Conservation (phyloP, 2,329 filamentous ascomycete species). For the Fusarium piperis region DNA sequence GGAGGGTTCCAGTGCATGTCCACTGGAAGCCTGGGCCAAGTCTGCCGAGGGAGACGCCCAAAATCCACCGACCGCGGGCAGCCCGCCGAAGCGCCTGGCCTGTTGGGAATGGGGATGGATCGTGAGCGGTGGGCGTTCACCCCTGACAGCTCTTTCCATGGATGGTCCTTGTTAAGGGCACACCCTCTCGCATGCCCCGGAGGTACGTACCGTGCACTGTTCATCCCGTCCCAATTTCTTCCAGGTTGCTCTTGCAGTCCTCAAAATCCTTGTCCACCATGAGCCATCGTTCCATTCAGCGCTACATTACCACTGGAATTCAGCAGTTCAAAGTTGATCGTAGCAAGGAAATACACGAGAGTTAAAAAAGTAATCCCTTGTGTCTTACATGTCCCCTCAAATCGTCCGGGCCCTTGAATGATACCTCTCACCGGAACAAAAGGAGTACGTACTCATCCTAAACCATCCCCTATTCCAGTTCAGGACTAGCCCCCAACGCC, state of each 20-base stretch:
- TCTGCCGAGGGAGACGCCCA: neutral
- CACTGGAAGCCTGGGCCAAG: neutral
- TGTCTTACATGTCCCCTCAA: neutral
- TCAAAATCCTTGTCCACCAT: conserved; percentile 31
- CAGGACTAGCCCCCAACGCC: conserved; percentile 17
- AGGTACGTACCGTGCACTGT: conserved; percentile 30
- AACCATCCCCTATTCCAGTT: conserved; percentile 22
- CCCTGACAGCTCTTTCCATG: conserved; percentile 6
- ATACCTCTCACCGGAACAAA: neutral
- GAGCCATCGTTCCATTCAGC: conserved; percentile 35
- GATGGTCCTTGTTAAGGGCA: conserved; percentile 14
- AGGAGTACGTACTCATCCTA: conserved; percentile 16
- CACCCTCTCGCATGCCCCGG: conserved; percentile 32
- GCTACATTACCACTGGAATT: conserved; percentile 10
- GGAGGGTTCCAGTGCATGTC: conserved; percentile 2
- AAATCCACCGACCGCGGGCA: neutral
- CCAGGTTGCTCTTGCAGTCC: conserved; percentile 8
- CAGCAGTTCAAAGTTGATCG: neutral
- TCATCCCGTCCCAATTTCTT: conserved; percentile 33
- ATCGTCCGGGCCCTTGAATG: neutral
- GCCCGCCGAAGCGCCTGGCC: neutral
- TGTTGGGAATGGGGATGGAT: conserved; percentile 5
- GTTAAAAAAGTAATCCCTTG: neutral
- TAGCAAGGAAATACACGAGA: neutral
- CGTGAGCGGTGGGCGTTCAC: conserved; percentile 13